phyloP scores from a whole-genome alignment of 805 yeast genomes.

The Blastobotrys chiropterorum region DNA sequence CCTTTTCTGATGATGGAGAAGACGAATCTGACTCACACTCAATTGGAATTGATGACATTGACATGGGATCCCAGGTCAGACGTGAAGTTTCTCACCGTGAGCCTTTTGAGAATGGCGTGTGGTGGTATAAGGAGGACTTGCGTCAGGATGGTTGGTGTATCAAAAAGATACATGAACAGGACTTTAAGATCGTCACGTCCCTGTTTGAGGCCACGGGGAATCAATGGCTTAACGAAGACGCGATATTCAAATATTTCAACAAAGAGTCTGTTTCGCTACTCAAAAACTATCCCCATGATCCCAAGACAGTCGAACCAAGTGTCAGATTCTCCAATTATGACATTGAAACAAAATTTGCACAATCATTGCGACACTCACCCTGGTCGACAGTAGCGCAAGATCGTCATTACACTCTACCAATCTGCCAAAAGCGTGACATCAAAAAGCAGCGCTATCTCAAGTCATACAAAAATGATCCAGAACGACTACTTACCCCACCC shows the following conservation, averaged over 20 bases:
- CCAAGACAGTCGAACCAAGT: conserved; percentile 7
- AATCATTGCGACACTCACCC: conserved; percentile 7
- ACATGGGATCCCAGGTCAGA: no score
- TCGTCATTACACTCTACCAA: conserved; percentile 13
- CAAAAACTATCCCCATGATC: neutral
- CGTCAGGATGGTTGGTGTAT: conserved; percentile 53
- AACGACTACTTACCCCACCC: conserved; percentile 18
- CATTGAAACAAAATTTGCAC: conserved; percentile 14
- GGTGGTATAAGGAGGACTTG: conserved; percentile 21
- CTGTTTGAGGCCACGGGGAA: conserved; percentile 47
- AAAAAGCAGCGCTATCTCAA: conserved; percentile 8
- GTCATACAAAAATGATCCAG: neutral
- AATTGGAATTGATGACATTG: no score
- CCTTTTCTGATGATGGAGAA: neutral
- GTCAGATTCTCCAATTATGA: conserved; percentile 19
- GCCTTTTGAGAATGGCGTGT: conserved; percentile 11
- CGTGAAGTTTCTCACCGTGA: neutral
- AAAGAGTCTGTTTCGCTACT: conserved; percentile 7
- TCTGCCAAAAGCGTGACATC: conserved; percentile 11
- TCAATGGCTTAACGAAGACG: conserved; percentile 31
- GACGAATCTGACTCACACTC: neutral
- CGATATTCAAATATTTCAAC: conserved; percentile 11
- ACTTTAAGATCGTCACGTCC: conserved; percentile 46
- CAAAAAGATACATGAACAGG: conserved; percentile 33
- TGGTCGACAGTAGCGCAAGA: conserved; percentile 13